A percentile compares a stretch with the other conserved stretches of the same genome.
Evolutionary conservation across 2,329 filamentous ascomycete species (phyloP).

Genomic region (Xylaria polymorpha): DNA sequence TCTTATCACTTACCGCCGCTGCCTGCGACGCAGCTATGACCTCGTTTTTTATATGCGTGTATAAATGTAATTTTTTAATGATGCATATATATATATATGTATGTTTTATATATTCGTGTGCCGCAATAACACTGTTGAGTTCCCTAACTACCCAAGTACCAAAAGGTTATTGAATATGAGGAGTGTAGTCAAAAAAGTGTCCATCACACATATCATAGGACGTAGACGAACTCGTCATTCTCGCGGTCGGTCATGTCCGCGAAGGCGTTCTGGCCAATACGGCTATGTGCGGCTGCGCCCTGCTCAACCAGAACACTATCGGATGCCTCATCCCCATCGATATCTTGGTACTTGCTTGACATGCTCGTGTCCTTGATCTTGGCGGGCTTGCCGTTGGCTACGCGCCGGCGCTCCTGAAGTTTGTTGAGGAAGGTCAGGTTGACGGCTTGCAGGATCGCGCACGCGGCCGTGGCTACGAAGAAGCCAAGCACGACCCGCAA

Average conservation of each 20-base stretch:
- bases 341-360: slow-evolving; percentile 60
- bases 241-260: slow-evolving; percentile 72
- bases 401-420: slow-evolving; percentile 64
- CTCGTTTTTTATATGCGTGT: neutral
- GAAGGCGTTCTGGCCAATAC: slow-evolving; percentile 62
- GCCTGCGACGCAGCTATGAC: neutral
- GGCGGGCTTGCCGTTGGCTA: slow-evolving; percentile 69
- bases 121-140: slow-evolving; percentile 3
- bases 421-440: slow-evolving; percentile 69
- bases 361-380: slow-evolving; percentile 71
- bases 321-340: slow-evolving; percentile 54
- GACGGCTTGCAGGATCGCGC: slow-evolving; percentile 64
- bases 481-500: slow-evolving; percentile 66
- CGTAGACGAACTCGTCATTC: slow-evolving; percentile 72
- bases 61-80: too few relatives aligned
- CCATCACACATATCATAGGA: slow-evolving; percentile 30
- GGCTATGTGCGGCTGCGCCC: slow-evolving; percentile 31
- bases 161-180: neutral
- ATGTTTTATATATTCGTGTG: neutral
- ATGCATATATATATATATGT: neutral
- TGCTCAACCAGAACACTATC: slow-evolving; percentile 61
- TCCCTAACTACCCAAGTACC: neutral
- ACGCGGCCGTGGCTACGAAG: slow-evolving; percentile 63
- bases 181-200: neutral
- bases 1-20: neutral